Percentiles rank a stretch among this genome's conserved stretches.
Conservation (phyloP, 1,284 basidiomycete species). For the Tilletia caries region DNA sequence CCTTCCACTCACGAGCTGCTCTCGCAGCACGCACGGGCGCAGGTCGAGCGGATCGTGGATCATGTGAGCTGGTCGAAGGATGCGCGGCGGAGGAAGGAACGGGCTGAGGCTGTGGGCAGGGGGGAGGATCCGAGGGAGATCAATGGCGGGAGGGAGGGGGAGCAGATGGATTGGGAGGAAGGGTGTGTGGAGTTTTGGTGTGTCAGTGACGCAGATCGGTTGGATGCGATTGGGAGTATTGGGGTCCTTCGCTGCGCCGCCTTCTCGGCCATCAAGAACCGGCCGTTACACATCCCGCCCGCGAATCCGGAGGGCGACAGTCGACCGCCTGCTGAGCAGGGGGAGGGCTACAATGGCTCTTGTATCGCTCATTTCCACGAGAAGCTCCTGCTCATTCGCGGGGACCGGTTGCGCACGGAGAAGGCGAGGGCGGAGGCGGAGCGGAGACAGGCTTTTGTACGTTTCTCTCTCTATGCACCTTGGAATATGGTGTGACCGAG, state of each 20-base stretch:
- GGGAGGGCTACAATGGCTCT: constrained; percentile 57
- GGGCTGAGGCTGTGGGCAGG: neutral
- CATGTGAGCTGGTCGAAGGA: constrained; percentile 85
- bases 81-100: constrained; percentile 52
- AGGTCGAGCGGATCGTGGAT: constrained; percentile 64
- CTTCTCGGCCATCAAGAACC: constrained; percentile 68
- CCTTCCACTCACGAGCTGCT: neutral
- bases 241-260: constrained; percentile 83
- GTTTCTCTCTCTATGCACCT: no score
- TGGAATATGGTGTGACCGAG: no score
- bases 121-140: constrained; percentile 7
- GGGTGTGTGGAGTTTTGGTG: constrained; percentile 78
- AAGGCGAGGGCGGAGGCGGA: constrained; percentile 68
- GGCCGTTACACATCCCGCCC: constrained; percentile 63
- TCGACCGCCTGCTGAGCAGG: constrained; percentile 33
- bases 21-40: constrained; percentile 17
- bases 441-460: constrained; percentile 69
- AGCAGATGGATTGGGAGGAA: constrained; percentile 65
- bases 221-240: constrained; percentile 87
- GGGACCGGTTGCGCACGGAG: constrained; percentile 58
- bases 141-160: constrained; percentile 16
- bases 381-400: constrained; percentile 57
- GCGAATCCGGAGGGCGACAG: constrained; percentile 26
- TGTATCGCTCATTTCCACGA: constrained; percentile 83
- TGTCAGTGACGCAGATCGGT: constrained; percentile 85